Percentiles rank a stretch among this genome's conserved stretches.
These are phyloP conservation scores for Colletotrichum cereale DNA, from an alignment of 2,329 filamentous ascomycete genomes.

Conservation along the genomic window DNA sequence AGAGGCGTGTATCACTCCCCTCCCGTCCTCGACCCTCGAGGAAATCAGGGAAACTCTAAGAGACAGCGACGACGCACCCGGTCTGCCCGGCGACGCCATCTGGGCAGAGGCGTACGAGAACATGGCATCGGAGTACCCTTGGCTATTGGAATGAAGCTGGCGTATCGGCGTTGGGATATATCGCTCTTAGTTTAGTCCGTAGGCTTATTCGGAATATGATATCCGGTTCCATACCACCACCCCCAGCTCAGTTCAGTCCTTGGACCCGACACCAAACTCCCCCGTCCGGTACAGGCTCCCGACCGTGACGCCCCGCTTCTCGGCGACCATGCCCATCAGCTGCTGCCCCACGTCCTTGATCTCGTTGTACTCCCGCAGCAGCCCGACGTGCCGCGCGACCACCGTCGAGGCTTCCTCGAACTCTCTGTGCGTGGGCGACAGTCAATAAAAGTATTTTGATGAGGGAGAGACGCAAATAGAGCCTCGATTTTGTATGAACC, in stretches of 20 bases:
- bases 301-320: slow-evolving; percentile 50
- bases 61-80: no score
- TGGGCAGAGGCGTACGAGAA: not conserved
- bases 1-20: not conserved
- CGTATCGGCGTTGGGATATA: no score
- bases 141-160: not conserved
- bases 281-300: slow-evolving; percentile 47
- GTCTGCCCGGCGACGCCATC: not conserved
- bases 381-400: slow-evolving; percentile 29
- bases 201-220: not conserved
- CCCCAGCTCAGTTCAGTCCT: slow-evolving; percentile 40
- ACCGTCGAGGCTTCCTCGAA: slow-evolving; percentile 28
- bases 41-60: not conserved
- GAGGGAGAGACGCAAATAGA: fast-evolving
- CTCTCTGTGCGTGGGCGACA: not conserved
- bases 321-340: slow-evolving; percentile 54
- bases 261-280: slow-evolving; percentile 48
- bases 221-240: no score
- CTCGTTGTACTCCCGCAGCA: slow-evolving; percentile 53
- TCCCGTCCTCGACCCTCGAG: not conserved
- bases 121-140: not conserved
- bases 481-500: fast-evolving
- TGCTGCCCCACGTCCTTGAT: slow-evolving; percentile 54
- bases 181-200: not conserved
- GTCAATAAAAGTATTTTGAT: not conserved